Percentiles rank a stretch among this genome's conserved stretches.
phyloP scores from a whole-genome alignment of 768 basidiomycete genomes.

The Cytidiella melzeri region DNA sequence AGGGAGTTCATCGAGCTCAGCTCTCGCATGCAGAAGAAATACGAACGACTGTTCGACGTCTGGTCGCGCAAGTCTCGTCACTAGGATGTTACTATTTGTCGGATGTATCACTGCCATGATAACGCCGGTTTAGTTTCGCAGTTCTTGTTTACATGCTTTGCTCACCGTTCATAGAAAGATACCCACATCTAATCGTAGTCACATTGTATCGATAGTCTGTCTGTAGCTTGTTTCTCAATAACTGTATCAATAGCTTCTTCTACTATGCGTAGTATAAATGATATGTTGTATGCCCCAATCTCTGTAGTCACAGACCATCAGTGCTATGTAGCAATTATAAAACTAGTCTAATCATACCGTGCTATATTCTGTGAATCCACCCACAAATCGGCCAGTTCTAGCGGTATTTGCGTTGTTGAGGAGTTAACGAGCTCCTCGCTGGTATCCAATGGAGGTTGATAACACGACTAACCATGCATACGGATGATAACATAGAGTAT shows the following conservation, averaged over 20 bases:
- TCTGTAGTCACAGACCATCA: too few species aligned
- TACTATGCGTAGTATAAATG: background rate
- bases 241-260: background rate
- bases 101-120: background rate
- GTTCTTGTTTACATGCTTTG: background rate
- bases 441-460: too few species aligned
- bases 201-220: background rate
- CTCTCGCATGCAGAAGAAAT: conserved; percentile 44
- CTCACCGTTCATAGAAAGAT: background rate
- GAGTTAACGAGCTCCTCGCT: too few species aligned
- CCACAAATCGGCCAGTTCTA: too few species aligned
- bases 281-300: background rate
- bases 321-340: too few species aligned
- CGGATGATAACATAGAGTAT: too few species aligned
- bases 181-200: background rate
- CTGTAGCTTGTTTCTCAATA: background rate
- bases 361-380: too few species aligned
- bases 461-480: too few species aligned
- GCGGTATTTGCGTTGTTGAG: too few species aligned
- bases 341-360: too few species aligned
- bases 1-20: conserved; percentile 50
- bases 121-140: background rate
- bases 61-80: conserved; percentile 1
- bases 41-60: conserved; percentile 44
- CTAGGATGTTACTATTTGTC: background rate